Percentiles rank a stretch among this genome's conserved stretches.
These are phyloP conservation scores for Aspergillus pseudoviridinutans DNA, from an alignment of 2,329 filamentous ascomycete genomes.

Conservation along the genomic window DNA sequence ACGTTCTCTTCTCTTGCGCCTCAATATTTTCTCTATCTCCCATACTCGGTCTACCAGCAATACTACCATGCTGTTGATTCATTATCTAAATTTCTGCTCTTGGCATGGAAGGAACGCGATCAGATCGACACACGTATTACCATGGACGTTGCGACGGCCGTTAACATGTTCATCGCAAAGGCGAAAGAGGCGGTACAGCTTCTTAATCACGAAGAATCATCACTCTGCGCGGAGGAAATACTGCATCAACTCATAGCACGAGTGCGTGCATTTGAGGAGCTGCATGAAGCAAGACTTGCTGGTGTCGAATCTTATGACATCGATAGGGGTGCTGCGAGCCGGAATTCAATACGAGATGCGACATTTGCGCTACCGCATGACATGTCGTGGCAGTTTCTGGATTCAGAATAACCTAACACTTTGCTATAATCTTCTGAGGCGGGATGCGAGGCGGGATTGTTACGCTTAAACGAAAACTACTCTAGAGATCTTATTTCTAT, in stretches of 20 bases:
- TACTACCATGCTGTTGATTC: slow-evolving; percentile 42
- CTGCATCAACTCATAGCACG: background rate
- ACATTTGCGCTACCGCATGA: background rate
- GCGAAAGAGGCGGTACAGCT: slow-evolving; percentile 12
- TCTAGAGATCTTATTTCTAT: too few species aligned
- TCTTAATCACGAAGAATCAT: background rate
- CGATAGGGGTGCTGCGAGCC: background rate
- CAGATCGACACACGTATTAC: slow-evolving; percentile 16
- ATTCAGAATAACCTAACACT: background rate
- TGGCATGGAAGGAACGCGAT: slow-evolving; percentile 23
- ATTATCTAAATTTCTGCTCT: slow-evolving; percentile 23
- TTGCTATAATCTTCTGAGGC: background rate
- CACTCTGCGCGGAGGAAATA: background rate
- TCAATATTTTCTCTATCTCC: slow-evolving; percentile 43
- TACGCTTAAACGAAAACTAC: background rate
- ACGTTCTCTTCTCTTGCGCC: slow-evolving; percentile 46
- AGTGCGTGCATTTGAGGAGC: background rate
- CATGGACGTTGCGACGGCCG: slow-evolving; percentile 16
- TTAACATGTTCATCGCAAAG: slow-evolving; percentile 15
- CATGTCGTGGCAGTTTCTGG: background rate
- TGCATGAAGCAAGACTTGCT: background rate
- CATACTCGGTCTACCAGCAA: slow-evolving; percentile 43
- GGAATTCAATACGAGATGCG: background rate
- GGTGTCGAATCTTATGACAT: background rate
- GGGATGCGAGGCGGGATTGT: background rate